phyloP scores from a whole-genome alignment of 2,329 filamentous ascomycete species.

The Orbilia oligospora region DNA sequence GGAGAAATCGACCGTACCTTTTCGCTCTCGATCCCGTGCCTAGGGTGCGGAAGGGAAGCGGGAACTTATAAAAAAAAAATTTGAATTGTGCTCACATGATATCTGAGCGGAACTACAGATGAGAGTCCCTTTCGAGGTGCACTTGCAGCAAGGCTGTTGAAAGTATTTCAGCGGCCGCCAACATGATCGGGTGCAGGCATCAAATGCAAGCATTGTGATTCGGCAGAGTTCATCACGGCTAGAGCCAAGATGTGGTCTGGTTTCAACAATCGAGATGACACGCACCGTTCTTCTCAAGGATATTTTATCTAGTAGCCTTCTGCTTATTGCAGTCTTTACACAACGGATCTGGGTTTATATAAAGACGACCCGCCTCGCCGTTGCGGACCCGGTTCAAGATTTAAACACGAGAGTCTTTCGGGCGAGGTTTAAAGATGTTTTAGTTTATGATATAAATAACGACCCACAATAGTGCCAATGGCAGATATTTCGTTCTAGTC shows the following conservation, averaged over 20 bases:
- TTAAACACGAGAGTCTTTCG: no score
- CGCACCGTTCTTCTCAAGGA: neutral
- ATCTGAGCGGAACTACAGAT: neutral
- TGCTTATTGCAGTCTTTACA: neutral
- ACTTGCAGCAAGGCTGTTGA: slow-evolving; percentile 32
- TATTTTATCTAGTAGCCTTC: neutral
- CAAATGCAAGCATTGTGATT: neutral
- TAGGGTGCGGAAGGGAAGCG: neutral
- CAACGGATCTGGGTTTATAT: slow-evolving; percentile 5
- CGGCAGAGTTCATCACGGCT: neutral
- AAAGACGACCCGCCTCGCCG: neutral
- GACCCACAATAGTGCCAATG: slow-evolving; percentile 2
- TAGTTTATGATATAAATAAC: neutral
- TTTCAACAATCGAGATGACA: slow-evolving; percentile 43
- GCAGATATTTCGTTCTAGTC: slow-evolving; percentile 7
- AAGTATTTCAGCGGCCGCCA: neutral
- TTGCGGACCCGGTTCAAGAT: neutral
- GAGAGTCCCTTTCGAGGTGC: neutral
- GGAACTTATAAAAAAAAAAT: neutral
- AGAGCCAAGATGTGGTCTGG: slow-evolving; percentile 10
- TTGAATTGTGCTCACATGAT: slow-evolving; percentile 30
- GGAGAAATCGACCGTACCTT: neutral
- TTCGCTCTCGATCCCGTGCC: neutral
- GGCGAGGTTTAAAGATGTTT: no score
- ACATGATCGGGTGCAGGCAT: slow-evolving; percentile 4